phyloP scores from a whole-genome alignment of 306 rosid genomes.

The Trifolium fragiferum region DNA sequence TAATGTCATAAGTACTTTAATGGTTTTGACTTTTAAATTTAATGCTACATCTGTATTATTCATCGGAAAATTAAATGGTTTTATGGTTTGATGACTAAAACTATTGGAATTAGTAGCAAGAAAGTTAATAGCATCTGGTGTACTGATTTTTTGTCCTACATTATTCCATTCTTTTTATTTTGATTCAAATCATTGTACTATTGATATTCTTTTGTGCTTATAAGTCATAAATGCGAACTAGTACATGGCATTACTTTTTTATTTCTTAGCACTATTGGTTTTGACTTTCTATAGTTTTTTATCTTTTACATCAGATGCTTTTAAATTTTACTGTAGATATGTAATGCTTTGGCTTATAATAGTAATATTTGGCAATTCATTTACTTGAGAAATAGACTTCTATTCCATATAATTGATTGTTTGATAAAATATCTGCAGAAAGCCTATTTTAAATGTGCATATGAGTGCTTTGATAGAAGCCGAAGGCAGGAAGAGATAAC shows the following conservation, averaged over 20 bases:
- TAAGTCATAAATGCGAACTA: constrained; percentile 17
- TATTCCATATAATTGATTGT: constrained; percentile 24
- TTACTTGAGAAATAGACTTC: constrained; percentile 16
- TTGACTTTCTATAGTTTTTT: constrained; percentile 7
- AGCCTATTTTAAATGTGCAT: constrained; percentile 92
- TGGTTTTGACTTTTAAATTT: constrained; percentile 19
- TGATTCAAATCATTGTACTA: constrained; percentile 20
- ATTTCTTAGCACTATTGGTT: constrained; percentile 4
- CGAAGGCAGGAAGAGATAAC: constrained; percentile 76
- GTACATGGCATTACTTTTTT: neutral
- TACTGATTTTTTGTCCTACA: neutral
- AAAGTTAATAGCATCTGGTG: constrained; percentile 9
- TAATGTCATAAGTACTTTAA: neutral
- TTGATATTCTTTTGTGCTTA: constrained; percentile 14
- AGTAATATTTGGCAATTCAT: neutral
- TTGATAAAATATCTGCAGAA: constrained; percentile 59
- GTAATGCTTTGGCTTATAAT: constrained; percentile 20
- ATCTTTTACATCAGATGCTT: constrained; percentile 6
- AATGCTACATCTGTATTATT: neutral
- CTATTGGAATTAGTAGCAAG: constrained; percentile 13
- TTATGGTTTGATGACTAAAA: constrained; percentile 27
- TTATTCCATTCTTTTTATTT: constrained; percentile 12
- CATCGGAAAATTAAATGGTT: constrained; percentile 17
- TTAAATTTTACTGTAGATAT: neutral
- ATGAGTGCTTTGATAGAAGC: constrained; percentile 88